These are phyloP conservation scores for Saitozyma podzolica DNA, from an alignment of 768 basidiomycete genomes.

Conservation along the genomic window DNA sequence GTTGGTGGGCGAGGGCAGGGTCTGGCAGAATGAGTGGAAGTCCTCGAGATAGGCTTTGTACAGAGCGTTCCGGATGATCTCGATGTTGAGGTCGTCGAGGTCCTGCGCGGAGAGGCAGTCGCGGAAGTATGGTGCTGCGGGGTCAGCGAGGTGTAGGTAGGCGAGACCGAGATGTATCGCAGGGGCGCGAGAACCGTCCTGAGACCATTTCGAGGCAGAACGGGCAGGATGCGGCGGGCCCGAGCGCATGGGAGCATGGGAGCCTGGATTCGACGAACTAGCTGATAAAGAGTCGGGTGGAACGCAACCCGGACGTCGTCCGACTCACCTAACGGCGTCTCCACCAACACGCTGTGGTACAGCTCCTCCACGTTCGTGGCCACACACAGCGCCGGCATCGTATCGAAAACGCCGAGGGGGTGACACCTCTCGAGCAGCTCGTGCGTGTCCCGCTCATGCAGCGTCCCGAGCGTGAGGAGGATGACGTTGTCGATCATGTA, in stretches of 20 bases:
- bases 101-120: constrained; percentile 93
- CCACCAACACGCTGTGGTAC: constrained; percentile 93
- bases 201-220: background rate
- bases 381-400: constrained; percentile 98
- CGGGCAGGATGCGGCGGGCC: too few species aligned
- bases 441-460: constrained; percentile 95
- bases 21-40: constrained; percentile 79
- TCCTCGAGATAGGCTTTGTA: constrained; percentile 99
- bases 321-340: constrained; percentile 89
- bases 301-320: background rate
- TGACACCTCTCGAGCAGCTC: constrained; percentile 96
- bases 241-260: too few species aligned
- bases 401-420: constrained; percentile 93
- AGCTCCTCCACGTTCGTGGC: constrained; percentile 98
- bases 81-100: constrained; percentile 97
- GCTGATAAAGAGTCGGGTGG: too few species aligned
- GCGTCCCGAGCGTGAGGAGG: constrained; percentile 91
- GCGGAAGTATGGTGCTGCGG: constrained; percentile 87
- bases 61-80: constrained; percentile 98
- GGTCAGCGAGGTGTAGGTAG: constrained; percentile 1
- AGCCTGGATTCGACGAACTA: too few species aligned
- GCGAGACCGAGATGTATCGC: background rate
- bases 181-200: background rate
- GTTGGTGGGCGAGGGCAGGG: constrained; percentile 78
- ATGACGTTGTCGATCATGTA: constrained; percentile 99